phyloP scores from a whole-genome alignment of 768 basidiomycete genomes.

The Fomitopsis pulvina region DNA sequence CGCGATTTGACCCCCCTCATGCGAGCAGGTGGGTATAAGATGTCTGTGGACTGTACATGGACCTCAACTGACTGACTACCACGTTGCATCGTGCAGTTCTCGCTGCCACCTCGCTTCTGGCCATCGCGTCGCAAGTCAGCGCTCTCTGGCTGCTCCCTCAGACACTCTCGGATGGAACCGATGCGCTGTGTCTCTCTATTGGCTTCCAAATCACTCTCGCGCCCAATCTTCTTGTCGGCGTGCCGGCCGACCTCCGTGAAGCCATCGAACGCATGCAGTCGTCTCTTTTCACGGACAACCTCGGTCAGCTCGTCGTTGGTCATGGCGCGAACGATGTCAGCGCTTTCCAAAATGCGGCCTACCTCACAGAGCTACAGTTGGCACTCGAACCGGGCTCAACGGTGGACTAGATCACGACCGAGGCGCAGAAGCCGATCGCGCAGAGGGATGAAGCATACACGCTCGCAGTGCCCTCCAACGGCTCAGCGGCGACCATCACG shows the following conservation, averaged over 20 bases:
- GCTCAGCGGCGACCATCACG: constrained; percentile 43
- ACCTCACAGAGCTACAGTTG: constrained; percentile 38
- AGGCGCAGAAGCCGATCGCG: constrained; percentile 44
- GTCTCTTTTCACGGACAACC: constrained; percentile 44
- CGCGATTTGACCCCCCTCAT: too few relatives aligned
- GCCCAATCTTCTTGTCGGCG: constrained; percentile 23
- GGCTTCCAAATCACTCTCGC: constrained; percentile 44
- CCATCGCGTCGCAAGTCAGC: constrained; percentile 11
- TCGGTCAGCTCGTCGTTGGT: constrained; percentile 51
- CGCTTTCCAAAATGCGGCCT: constrained; percentile 32
- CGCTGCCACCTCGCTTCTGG: constrained; percentile 13
- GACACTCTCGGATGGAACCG: constrained; percentile 22
- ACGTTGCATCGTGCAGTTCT: not conserved
- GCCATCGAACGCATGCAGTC: constrained; percentile 45
- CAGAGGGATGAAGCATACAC: constrained; percentile 55
- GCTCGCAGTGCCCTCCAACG: constrained; percentile 47
- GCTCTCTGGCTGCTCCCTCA: constrained; percentile 34
- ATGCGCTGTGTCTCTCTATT: constrained; percentile 32
- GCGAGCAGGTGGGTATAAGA: too few relatives aligned
- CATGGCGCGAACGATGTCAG: constrained; percentile 44
- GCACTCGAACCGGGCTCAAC: constrained; percentile 26
- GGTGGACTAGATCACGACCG: constrained; percentile 40
- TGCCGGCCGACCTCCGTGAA: constrained; percentile 51
- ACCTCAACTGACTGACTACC: too few relatives aligned
- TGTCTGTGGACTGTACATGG: too few relatives aligned